Evolutionary conservation across 495 filamentous ascomycete genomes (phyloP).

Genomic region (Daldinia grandis): DNA sequence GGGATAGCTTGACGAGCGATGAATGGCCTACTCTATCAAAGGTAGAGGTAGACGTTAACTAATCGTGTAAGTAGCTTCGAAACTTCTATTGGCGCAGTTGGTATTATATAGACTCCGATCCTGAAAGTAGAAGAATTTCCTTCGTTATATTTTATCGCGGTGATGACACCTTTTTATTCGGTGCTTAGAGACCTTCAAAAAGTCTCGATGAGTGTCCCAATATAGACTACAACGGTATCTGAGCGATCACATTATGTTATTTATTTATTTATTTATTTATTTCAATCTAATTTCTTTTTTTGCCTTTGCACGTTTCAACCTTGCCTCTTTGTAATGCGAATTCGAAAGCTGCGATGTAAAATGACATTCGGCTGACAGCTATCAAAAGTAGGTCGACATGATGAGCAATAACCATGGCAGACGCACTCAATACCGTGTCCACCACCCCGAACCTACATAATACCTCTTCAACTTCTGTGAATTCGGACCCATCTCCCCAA

Average conservation of each 20-base stretch:
- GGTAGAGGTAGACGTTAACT: background rate
- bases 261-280: background rate
- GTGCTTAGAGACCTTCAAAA: constrained; percentile 73
- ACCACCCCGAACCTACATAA: constrained; percentile 32
- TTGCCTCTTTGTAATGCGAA: background rate
- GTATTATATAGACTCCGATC: background rate
- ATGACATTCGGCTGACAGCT: constrained; percentile 36
- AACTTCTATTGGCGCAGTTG: background rate
- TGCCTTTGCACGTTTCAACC: background rate
- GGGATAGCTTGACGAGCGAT: constrained; percentile 1
- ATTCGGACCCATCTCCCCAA: constrained; percentile 22
- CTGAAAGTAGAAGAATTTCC: background rate
- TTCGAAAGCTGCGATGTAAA: background rate
- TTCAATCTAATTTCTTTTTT: background rate
- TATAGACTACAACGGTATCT: constrained; percentile 99
- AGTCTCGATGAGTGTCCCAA: constrained; percentile 77
- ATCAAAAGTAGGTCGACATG: constrained; percentile 49
- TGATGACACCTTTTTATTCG: constrained; percentile 67
- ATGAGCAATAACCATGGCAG: constrained; percentile 51
- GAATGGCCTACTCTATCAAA: constrained; percentile 1
- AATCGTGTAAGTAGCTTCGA: constrained; percentile 22
- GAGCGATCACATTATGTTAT: constrained; percentile 61
- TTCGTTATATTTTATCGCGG: constrained; percentile 46
- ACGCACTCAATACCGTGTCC: constrained; percentile 42
- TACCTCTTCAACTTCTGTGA: constrained; percentile 12